Evolutionary conservation across 2,329 filamentous ascomycete species (phyloP).

Genomic region (Xylaria sp.): DNA sequence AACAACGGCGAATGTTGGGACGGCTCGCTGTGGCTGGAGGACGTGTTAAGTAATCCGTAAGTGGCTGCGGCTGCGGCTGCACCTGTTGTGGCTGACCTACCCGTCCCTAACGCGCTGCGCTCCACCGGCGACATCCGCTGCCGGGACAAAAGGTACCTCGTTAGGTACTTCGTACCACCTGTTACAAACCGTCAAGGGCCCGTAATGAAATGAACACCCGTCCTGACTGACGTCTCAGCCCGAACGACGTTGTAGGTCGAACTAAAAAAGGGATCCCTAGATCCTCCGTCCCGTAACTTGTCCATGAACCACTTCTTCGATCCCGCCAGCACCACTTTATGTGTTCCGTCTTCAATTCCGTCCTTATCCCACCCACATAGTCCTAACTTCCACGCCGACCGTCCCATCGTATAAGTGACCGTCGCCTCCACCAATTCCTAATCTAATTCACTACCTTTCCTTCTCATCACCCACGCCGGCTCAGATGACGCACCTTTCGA

Average conservation of each 20-base stretch:
- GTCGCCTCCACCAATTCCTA: not conserved
- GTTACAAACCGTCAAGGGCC: not conserved
- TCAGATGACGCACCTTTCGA: slow-evolving; percentile 2
- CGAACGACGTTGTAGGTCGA: not conserved
- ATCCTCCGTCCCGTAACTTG: not conserved
- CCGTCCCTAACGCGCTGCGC: not conserved
- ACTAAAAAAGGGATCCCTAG: not conserved
- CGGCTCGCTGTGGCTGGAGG: not conserved
- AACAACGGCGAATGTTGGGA: not conserved
- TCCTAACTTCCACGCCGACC: too few relatives aligned
- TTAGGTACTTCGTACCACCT: not conserved
- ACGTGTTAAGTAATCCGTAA: too few relatives aligned
- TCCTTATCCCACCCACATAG: not conserved
- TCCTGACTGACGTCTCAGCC: not conserved
- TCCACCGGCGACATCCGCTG: too few relatives aligned
- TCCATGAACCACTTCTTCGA: not conserved
- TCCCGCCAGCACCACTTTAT: not conserved
- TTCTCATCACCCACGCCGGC: not conserved
- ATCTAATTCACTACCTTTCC: not conserved
- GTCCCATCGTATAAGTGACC: not conserved
- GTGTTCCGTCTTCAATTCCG: not conserved
- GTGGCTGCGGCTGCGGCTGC: not conserved
- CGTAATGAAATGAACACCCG: not conserved
- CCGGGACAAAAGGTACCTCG: not conserved
- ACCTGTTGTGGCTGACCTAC: too few relatives aligned